These are phyloP conservation scores for Cordyceps pruinosa DNA, from an alignment of 2,329 filamentous ascomycete species.

Conservation along the genomic window DNA sequence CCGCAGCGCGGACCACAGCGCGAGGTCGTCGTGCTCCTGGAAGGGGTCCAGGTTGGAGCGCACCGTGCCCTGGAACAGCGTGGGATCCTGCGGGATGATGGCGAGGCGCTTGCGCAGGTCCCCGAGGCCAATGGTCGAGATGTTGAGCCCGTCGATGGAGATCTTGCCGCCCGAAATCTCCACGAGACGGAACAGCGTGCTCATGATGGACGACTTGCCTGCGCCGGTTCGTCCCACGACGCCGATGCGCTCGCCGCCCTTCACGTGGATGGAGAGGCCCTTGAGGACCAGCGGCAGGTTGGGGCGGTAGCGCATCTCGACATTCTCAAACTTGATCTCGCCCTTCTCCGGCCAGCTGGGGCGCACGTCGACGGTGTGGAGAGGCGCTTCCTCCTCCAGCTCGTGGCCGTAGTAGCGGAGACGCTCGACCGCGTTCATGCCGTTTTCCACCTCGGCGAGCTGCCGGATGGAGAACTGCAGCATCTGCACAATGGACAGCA, in stretches of 20 bases:
- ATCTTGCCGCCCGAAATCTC: constrained; percentile 58
- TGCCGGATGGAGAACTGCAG: constrained; percentile 93
- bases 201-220: constrained; percentile 80
- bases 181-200: constrained; percentile 69
- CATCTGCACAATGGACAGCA: constrained; percentile 88
- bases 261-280: constrained; percentile 64
- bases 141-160: constrained; percentile 60
- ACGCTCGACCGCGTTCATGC: constrained; percentile 94
- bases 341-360: constrained; percentile 79
- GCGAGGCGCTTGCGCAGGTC: constrained; percentile 69
- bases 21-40: constrained; percentile 67
- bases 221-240: constrained; percentile 77
- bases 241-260: constrained; percentile 70
- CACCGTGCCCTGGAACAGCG: constrained; percentile 74
- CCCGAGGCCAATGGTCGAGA: constrained; percentile 65
- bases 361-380: constrained; percentile 67
- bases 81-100: constrained; percentile 81
- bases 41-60: constrained; percentile 77
- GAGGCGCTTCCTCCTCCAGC: constrained; percentile 82
- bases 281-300: constrained; percentile 67
- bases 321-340: constrained; percentile 68
- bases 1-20: constrained; percentile 70
- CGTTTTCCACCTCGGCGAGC: constrained; percentile 91
- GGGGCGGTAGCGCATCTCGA: constrained; percentile 71
- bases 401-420: constrained; percentile 82